Evolutionary conservation across 257 asterid genomes (phyloP).

Genomic region (Ligustrum vulgare): DNA sequence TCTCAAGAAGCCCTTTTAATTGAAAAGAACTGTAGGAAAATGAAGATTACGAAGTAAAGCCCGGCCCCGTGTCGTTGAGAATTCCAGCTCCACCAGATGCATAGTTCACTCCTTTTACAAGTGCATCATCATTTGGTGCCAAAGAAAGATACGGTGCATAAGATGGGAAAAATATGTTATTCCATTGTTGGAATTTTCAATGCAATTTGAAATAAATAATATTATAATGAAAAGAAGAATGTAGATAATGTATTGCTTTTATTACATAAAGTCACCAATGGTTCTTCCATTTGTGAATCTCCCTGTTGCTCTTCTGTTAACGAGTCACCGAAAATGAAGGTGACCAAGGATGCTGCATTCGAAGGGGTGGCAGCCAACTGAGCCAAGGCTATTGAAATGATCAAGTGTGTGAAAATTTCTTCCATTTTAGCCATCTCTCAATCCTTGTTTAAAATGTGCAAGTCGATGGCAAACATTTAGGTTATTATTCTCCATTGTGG

Average conservation of each 20-base stretch:
- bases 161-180: too few relatives aligned
- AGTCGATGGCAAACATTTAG: constrained; percentile 29
- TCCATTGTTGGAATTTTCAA: too few relatives aligned
- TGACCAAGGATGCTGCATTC: constrained; percentile 40
- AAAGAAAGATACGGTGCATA: constrained; percentile 63
- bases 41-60: constrained; percentile 66
- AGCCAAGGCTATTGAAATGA: constrained; percentile 12
- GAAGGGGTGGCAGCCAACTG: constrained; percentile 4
- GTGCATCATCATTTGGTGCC: constrained; percentile 54
- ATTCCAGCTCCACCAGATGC: constrained; percentile 96
- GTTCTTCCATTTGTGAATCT: constrained; percentile 87
- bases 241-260: not conserved
- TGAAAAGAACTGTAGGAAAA: not conserved
- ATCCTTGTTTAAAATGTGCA: not conserved
- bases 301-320: constrained; percentile 76
- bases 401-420: constrained; percentile 7
- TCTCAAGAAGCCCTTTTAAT: too few relatives aligned
- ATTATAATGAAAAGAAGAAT: too few relatives aligned
- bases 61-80: constrained; percentile 79
- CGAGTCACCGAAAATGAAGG: constrained; percentile 79
- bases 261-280: constrained; percentile 71
- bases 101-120: constrained; percentile 70
- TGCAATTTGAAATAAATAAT: too few relatives aligned
- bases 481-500: constrained; percentile 28
- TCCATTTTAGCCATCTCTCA: constrained; percentile 24